A percentile compares a stretch with the other conserved stretches of the same genome.
These are phyloP conservation scores for Hortiboletus flavorubellus DNA, from an alignment of 768 basidiomycete genomes.

Conservation along the genomic window DNA sequence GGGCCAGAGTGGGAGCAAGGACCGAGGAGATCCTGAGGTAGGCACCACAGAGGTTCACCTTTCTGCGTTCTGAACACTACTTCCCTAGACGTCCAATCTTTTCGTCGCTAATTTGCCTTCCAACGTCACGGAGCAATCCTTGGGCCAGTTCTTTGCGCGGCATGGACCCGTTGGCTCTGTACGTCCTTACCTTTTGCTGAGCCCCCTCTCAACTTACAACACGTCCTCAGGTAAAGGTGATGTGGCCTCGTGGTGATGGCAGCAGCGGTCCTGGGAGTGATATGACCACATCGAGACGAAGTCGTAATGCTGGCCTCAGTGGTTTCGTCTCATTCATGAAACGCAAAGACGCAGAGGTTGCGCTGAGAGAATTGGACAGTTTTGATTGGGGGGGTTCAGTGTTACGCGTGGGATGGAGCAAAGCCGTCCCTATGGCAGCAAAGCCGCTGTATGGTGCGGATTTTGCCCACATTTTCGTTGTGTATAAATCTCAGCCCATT, in stretches of 20 bases:
- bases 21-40: slow-evolving; percentile 85
- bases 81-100: slow-evolving; percentile 80
- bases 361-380: slow-evolving; percentile 87
- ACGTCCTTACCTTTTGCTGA: slow-evolving; percentile 24
- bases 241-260: slow-evolving; percentile 94
- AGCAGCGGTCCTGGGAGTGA: slow-evolving; percentile 67
- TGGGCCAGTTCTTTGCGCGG: slow-evolving; percentile 91
- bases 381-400: slow-evolving; percentile 92
- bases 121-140: slow-evolving; percentile 77
- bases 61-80: slow-evolving; percentile 1
- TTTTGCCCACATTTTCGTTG: neutral
- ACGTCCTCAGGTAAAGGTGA: slow-evolving; percentile 78
- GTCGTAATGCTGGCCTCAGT: slow-evolving; percentile 75
- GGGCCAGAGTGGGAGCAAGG: slow-evolving; percentile 85
- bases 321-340: slow-evolving; percentile 98
- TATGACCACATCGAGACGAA: slow-evolving; percentile 68
- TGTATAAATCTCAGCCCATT: neutral
- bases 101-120: slow-evolving; percentile 93
- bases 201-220: neutral
- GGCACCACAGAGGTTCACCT: slow-evolving; percentile 12
- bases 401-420: slow-evolving; percentile 94
- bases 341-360: slow-evolving; percentile 84
- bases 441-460: slow-evolving; percentile 76
- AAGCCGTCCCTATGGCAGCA: slow-evolving; percentile 83
- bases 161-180: slow-evolving; percentile 93